Percentiles rank a stretch among this genome's conserved stretches.
Conservation (phyloP, 257 asterid genomes). For the Solanum bukasovii region DNA sequence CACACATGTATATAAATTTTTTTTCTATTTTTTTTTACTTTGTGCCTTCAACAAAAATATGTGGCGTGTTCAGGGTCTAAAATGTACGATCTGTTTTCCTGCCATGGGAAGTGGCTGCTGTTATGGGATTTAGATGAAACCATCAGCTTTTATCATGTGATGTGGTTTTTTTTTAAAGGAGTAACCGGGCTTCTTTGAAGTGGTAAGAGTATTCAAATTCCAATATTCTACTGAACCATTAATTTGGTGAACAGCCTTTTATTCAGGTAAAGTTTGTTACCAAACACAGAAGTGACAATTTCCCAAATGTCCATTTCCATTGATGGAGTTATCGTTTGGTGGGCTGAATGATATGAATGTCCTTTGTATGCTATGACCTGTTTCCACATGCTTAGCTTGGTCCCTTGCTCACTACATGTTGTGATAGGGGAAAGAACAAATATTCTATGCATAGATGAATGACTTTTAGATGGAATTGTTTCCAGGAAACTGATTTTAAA, state of each 20-base stretch:
- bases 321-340: background rate
- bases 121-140: background rate
- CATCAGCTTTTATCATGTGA: background rate
- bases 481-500: conserved; percentile 92
- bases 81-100: background rate
- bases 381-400: background rate
- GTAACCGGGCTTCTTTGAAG: background rate
- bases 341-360: background rate
- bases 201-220: background rate
- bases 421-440: background rate
- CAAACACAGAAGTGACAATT: background rate
- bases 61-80: background rate
- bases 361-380: background rate
- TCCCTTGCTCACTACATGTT: background rate
- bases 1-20: background rate
- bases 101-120: background rate
- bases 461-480: conserved; percentile 20
- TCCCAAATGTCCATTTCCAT: background rate
- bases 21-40: background rate
- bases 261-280: background rate
- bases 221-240: background rate
- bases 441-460: conserved; percentile 1
- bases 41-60: background rate
- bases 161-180: background rate
- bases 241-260: background rate